Evolutionary conservation across 169 alveolate species (phyloP).

Genomic region (Pseudocohnilembus persalinus): DNA sequence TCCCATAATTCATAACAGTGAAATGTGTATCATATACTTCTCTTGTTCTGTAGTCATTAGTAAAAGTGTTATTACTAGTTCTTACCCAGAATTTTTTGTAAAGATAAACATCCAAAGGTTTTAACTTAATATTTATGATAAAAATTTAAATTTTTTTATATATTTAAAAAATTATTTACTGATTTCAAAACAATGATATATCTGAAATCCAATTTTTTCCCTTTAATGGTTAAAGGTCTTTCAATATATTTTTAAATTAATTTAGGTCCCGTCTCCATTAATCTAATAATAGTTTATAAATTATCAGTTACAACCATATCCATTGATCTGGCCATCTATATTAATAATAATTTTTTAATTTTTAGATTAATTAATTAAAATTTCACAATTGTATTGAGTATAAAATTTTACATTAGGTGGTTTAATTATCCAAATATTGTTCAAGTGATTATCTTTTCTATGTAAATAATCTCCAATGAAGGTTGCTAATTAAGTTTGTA

Average conservation of each 20-base stretch:
- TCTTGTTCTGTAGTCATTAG: slow-evolving; percentile 56
- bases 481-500: slow-evolving; percentile 68
- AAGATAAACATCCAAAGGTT: slow-evolving; percentile 77
- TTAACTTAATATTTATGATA: background rate
- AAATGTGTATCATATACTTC: slow-evolving; percentile 83
- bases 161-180: slow-evolving; percentile 16
- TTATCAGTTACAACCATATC: slow-evolving; percentile 77
- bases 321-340: slow-evolving; percentile 71
- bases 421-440: slow-evolving; percentile 83
- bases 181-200: slow-evolving; percentile 73
- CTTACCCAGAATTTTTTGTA: slow-evolving; percentile 81
- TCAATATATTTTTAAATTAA: slow-evolving; percentile 74
- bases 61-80: slow-evolving; percentile 67
- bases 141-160: too few species aligned
- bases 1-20: slow-evolving; percentile 86
- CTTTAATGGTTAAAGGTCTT: slow-evolving; percentile 56
- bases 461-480: slow-evolving; percentile 79
- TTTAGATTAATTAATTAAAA: too few species aligned
- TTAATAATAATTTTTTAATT: too few species aligned
- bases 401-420: slow-evolving; percentile 55
- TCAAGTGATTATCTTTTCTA: slow-evolving; percentile 52
- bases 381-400: too few species aligned
- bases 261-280: slow-evolving; percentile 85
- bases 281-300: slow-evolving; percentile 69
- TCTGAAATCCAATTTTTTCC: slow-evolving; percentile 79